Evolutionary conservation across 176 grass and related monocot species (phyloP), one percentile per base, ranked within the genome.

Genomic region (Chloris gayana): DNA sequence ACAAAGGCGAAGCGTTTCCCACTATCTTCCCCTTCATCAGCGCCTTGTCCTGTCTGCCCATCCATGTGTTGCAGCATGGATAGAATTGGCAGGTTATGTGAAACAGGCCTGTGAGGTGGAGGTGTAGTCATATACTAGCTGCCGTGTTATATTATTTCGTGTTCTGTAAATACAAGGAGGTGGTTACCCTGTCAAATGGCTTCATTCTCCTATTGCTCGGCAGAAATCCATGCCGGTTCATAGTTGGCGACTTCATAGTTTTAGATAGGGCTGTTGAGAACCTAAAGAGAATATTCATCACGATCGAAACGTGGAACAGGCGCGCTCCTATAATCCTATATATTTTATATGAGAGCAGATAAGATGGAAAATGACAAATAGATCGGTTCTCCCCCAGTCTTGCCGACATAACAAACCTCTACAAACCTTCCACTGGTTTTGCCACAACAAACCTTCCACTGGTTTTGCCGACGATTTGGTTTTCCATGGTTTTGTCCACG

Each of bases 131-230:
- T n/a, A n/a, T n/a, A n/a, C 45, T 50, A 58, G 25, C 4, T 69
- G 25, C 65, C 47, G 27, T 47, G 15, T 53, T 70, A 56, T 62
- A 65, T 64, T 54, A 15, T 46, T 70, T 75, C 7, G 53, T 64
- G 15, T 53, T 34, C 25, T 62, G 69, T 73, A 62, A 33, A 81
- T 89, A 75, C 64, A 77, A 29, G 17, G 51, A 69, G 19, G 24
- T 68, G 49, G 53, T 82, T 57, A 35, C 51, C 24, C 7, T 27
- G n/a, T 51, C 18, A 21, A 3, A 47, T 2, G 68, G 39, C 33
- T 46, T 27, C 19, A 6, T 42, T 70, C 67, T 76, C 22, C 45
- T 65, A 66, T 60, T 49, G 50, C 68, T 57, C 80, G 15, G 49
- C 53, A 42, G 18, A 64, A 59, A 38, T 6, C 44, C 21, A 21